Conservation (phyloP, 1,139 yeast genomes). For the Suhomyces coccinellae region DNA sequence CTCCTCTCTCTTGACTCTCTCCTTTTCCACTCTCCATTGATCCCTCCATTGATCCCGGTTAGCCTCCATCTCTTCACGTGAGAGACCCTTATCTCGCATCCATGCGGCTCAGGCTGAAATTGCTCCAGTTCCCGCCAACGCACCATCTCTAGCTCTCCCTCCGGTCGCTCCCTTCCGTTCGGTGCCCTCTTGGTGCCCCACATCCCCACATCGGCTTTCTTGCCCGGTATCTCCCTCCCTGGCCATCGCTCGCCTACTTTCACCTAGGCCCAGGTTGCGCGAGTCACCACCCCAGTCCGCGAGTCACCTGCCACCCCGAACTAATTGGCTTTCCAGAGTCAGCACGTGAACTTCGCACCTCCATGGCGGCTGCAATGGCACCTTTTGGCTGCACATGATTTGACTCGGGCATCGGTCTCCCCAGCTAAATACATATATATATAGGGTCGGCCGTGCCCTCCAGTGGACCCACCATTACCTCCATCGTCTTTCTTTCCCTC, state of each 20-base stretch:
- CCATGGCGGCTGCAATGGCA: neutral
- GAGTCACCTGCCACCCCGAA: constrained; percentile 1
- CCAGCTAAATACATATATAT: neutral
- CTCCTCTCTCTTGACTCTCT: neutral
- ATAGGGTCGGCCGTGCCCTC: neutral
- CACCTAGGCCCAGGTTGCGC: neutral
- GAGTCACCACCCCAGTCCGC: neutral
- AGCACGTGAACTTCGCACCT: constrained; percentile 4
- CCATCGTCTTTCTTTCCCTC: neutral
- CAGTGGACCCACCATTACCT: neutral
- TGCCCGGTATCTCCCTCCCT: no score
- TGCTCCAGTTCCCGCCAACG: neutral
- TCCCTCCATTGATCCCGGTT: no score
- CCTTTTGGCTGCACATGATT: constrained; percentile 1
- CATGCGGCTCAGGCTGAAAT: no score
- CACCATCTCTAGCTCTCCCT: neutral
- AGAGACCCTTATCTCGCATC: no score
- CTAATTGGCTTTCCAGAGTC: constrained; percentile 3
- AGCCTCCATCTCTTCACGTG: no score
- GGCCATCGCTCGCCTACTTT: no score
- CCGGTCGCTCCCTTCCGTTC: neutral
- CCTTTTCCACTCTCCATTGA: neutral
- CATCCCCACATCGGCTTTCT: neutral
- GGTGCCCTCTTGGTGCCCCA: neutral
- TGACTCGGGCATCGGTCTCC: constrained; percentile 8